phyloP scores from a whole-genome alignment of 768 basidiomycete species.

The Agrocybe praecox region DNA sequence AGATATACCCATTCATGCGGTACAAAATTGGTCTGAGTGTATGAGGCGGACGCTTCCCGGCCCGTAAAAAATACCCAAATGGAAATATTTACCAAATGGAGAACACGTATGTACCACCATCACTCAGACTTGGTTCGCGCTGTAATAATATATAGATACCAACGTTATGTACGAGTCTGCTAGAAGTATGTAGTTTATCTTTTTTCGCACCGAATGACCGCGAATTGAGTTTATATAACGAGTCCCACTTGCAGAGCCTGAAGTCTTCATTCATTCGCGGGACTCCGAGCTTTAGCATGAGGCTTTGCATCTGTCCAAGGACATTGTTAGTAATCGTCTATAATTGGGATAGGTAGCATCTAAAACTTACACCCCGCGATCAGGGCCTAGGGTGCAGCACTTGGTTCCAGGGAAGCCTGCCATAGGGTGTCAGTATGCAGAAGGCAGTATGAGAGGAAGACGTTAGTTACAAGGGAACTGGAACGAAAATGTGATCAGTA shows the following conservation, averaged over 20 bases:
- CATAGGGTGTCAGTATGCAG: background rate
- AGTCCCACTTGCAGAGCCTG: no score
- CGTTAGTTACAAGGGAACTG: constrained; percentile 7
- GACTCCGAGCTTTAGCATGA: constrained; percentile 3
- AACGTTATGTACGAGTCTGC: no score
- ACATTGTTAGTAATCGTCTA: background rate
- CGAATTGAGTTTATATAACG: no score
- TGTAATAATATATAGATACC: no score
- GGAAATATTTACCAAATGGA: no score
- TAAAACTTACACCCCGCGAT: constrained; percentile 18
- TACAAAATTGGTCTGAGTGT: background rate
- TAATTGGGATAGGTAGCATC: background rate
- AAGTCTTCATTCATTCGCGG: no score
- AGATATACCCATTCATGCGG: background rate
- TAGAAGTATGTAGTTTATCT: no score
- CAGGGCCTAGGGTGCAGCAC: constrained; percentile 24
- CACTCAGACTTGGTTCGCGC: no score
- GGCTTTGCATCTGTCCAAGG: background rate
- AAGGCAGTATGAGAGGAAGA: background rate
- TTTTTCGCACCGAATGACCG: no score
- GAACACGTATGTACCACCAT: no score
- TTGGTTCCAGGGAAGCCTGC: constrained; percentile 22
- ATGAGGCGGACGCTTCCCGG: background rate
- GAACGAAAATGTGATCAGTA: background rate
- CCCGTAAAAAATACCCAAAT: background rate